Percentiles rank a stretch among this genome's conserved stretches.
phyloP scores from a whole-genome alignment of 257 asterid genomes.

The Misopates orontium region DNA sequence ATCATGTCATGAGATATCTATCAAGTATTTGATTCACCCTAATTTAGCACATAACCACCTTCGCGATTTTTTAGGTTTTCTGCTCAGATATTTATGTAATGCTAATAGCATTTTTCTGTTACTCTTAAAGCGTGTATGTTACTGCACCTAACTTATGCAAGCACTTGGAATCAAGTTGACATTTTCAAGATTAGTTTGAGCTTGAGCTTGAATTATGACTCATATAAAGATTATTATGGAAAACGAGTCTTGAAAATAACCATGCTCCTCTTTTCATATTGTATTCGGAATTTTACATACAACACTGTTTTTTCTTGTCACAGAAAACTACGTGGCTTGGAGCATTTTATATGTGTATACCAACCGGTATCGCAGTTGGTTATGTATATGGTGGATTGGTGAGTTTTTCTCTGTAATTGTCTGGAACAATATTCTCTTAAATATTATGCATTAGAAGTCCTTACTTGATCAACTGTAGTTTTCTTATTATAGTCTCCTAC shows the following conservation, averaged over 20 bases:
- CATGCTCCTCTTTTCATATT: slow-evolving; percentile 4
- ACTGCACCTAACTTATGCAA: slow-evolving; percentile 16
- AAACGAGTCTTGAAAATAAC: background rate
- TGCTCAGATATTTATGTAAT: slow-evolving; percentile 10
- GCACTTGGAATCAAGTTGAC: slow-evolving; percentile 1
- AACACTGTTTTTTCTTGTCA: slow-evolving; percentile 26
- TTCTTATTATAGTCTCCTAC: background rate
- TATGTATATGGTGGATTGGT: slow-evolving; percentile 97
- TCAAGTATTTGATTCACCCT: slow-evolving; percentile 17
- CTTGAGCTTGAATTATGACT: background rate
- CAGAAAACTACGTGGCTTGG: slow-evolving; percentile 98
- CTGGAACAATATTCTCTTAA: slow-evolving; percentile 11
- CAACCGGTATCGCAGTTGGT: slow-evolving; percentile 86
- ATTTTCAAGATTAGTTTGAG: slow-evolving; percentile 1
- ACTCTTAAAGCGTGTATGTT: slow-evolving; percentile 13
- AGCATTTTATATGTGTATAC: slow-evolving; percentile 96
- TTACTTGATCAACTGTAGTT: slow-evolving; percentile 5
- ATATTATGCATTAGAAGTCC: slow-evolving; percentile 18
- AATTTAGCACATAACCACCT: slow-evolving; percentile 4
- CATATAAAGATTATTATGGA: no score
- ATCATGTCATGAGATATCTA: slow-evolving; percentile 6
- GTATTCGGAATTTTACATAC: background rate
- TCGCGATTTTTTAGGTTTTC: background rate
- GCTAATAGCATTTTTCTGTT: slow-evolving; percentile 10
- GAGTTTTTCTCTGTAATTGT: slow-evolving; percentile 33